Percentiles rank a stretch among this genome's conserved stretches.
These are phyloP conservation scores for Lentinula novae-zelandiae DNA, from an alignment of 1,284 basidiomycete species.

Conservation along the genomic window DNA sequence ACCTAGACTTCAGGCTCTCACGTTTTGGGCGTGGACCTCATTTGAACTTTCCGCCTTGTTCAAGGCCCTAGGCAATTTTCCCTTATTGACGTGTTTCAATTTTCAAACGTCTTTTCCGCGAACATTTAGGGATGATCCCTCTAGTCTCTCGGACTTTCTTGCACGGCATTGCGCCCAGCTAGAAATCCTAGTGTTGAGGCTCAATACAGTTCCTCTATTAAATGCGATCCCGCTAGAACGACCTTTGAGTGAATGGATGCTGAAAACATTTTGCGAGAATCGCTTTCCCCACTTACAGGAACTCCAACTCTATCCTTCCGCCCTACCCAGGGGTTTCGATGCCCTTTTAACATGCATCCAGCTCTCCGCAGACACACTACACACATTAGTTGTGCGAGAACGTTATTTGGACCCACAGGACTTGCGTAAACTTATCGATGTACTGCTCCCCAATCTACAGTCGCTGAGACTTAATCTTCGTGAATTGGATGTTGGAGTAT, in stretches of 20 bases:
- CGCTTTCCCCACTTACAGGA: constrained; percentile 26
- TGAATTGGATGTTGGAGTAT: constrained; percentile 27
- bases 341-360: constrained; percentile 27
- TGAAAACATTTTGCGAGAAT: constrained; percentile 17
- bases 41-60: constrained; percentile 35
- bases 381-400: constrained; percentile 31
- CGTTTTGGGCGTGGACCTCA: constrained; percentile 33
- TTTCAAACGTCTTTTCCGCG: constrained; percentile 37
- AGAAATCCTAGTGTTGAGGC: constrained; percentile 30
- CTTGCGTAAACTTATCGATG: constrained; percentile 22
- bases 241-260: constrained; percentile 30
- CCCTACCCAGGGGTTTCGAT: constrained; percentile 27
- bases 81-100: constrained; percentile 27
- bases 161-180: constrained; percentile 26
- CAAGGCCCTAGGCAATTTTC: constrained; percentile 26
- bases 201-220: constrained; percentile 32
- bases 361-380: constrained; percentile 28
- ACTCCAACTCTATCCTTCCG: constrained; percentile 38
- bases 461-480: constrained; percentile 32
- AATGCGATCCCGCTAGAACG: constrained; percentile 26
- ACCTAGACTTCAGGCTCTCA: constrained; percentile 27
- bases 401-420: constrained; percentile 34
- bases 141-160: constrained; percentile 31
- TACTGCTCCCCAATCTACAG: constrained; percentile 23
- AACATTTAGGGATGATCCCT: constrained; percentile 29